These are phyloP conservation scores for Erodium trifolium DNA, from an alignment of 441 rosid species.

Conservation along the genomic window DNA sequence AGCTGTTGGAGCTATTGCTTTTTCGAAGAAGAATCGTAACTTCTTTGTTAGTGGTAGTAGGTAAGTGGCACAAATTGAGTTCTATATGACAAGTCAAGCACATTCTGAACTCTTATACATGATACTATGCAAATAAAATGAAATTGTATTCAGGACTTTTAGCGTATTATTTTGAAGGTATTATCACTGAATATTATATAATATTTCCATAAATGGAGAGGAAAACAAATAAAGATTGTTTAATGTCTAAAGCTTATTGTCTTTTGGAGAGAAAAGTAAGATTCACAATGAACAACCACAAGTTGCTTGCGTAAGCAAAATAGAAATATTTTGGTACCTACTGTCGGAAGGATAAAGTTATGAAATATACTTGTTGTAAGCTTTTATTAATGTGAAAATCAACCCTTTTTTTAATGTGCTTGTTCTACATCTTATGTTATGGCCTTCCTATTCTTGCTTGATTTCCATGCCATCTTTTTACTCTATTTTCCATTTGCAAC, in stretches of 20 bases:
- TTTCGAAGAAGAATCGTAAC: slow-evolving; percentile 55
- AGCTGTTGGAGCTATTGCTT: slow-evolving; percentile 84
- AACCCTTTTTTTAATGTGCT: too few species aligned
- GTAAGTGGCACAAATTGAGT: slow-evolving; percentile 30
- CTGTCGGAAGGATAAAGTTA: too few species aligned
- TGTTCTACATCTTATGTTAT: neutral
- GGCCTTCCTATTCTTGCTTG: neutral
- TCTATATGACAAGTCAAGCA: neutral
- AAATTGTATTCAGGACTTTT: neutral
- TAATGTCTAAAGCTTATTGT: neutral
- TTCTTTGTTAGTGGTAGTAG: slow-evolving; percentile 94
- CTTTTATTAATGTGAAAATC: too few species aligned
- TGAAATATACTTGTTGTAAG: too few species aligned
- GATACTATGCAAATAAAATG: neutral
- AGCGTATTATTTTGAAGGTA: neutral
- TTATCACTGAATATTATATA: neutral
- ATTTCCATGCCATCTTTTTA: neutral
- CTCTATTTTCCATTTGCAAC: neutral
- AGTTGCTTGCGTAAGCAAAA: neutral
- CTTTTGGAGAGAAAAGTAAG: neutral
- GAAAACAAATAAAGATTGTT: neutral
- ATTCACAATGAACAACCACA: neutral
- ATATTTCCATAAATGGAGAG: too few species aligned
- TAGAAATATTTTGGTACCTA: too few species aligned
- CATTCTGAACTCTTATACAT: neutral